Percentiles rank a stretch among this genome's conserved stretches.
Conservation (phyloP, 306 rosid species). For the Glycine tomentella region DNA sequence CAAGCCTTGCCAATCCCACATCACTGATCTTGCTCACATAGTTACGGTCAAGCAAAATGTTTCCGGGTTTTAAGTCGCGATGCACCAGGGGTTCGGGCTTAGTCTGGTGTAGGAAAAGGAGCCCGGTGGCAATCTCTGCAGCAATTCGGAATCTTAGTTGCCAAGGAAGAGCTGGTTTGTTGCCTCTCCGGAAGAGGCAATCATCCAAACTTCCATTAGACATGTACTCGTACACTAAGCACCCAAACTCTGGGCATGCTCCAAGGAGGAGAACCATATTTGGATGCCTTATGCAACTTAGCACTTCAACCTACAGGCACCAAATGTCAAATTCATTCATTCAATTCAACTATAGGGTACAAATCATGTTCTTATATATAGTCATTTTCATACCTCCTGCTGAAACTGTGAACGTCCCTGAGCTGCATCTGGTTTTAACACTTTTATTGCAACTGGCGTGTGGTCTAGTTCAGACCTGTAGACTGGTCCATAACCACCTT, state of each 20-base stretch:
- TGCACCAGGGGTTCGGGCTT: conserved; percentile 96
- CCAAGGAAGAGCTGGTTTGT: conserved; percentile 72
- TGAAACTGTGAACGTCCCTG: conserved; percentile 87
- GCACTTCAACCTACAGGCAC: conserved; percentile 56
- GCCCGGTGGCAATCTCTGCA: conserved; percentile 86
- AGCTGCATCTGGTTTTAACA: conserved; percentile 77
- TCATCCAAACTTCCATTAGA: conserved; percentile 90
- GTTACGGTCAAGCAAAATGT: conserved; percentile 86
- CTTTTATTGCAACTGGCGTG: conserved; percentile 82
- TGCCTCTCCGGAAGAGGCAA: conserved; percentile 67
- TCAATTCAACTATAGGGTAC: too few relatives aligned
- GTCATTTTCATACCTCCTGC: conserved; percentile 37
- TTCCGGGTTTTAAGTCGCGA: conserved; percentile 87
- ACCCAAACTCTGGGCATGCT: conserved; percentile 86
- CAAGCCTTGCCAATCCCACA: conserved; percentile 90
- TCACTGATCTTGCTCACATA: conserved; percentile 92
- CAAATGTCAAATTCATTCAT: too few relatives aligned
- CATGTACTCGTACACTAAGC: conserved; percentile 90
- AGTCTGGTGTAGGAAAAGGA: conserved; percentile 79
- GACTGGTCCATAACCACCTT: conserved; percentile 94
- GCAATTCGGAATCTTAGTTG: conserved; percentile 81
- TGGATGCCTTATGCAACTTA: conserved; percentile 87
- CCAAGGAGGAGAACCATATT: conserved; percentile 95
- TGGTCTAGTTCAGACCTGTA: conserved; percentile 74
- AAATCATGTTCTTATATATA: too few relatives aligned